Evolutionary conservation across 306 rosid species (phyloP).

Genomic region (Lithocarpus polystachyus): DNA sequence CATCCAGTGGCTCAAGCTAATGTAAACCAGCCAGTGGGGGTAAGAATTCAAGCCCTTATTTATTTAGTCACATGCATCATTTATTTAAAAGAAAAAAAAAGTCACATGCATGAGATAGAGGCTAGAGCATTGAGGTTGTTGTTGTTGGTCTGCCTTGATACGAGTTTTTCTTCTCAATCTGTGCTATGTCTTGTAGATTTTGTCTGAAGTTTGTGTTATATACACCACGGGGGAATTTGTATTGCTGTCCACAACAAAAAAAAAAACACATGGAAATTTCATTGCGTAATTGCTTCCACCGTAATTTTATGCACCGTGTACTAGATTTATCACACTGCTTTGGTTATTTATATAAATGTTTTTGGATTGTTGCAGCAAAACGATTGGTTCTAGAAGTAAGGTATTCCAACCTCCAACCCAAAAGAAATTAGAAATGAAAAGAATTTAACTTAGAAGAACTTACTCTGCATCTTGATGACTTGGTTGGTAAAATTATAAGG

Average conservation of each 20-base stretch:
- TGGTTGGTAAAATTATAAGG: not conserved
- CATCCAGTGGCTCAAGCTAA: constrained; percentile 50
- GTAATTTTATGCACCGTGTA: not conserved
- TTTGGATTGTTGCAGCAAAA: too few relatives aligned
- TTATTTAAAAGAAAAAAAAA: not conserved
- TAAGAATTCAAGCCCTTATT: constrained; percentile 35
- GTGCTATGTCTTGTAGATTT: not conserved
- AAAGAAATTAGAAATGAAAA: too few relatives aligned
- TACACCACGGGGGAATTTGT: too few relatives aligned
- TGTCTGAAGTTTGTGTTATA: not conserved
- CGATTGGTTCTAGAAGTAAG: too few relatives aligned
- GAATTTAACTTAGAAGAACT: too few relatives aligned
- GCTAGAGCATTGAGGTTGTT: not conserved
- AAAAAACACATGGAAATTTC: too few relatives aligned
- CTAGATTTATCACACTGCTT: too few relatives aligned
- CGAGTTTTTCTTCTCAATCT: not conserved
- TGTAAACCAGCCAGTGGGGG: constrained; percentile 40
- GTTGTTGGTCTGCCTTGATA: constrained; percentile 4
- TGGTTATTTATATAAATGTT: too few relatives aligned
- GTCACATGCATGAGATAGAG: constrained; percentile 1
- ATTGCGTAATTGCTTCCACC: not conserved
- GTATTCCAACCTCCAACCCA: too few relatives aligned
- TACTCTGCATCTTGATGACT: too few relatives aligned
- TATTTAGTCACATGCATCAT: constrained; percentile 12
- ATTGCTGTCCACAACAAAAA: too few relatives aligned